Percentiles rank a stretch among this genome's conserved stretches.
Conservation (phyloP, 495 filamentous ascomycete species). For the Barbatosphaeria neglecta region DNA sequence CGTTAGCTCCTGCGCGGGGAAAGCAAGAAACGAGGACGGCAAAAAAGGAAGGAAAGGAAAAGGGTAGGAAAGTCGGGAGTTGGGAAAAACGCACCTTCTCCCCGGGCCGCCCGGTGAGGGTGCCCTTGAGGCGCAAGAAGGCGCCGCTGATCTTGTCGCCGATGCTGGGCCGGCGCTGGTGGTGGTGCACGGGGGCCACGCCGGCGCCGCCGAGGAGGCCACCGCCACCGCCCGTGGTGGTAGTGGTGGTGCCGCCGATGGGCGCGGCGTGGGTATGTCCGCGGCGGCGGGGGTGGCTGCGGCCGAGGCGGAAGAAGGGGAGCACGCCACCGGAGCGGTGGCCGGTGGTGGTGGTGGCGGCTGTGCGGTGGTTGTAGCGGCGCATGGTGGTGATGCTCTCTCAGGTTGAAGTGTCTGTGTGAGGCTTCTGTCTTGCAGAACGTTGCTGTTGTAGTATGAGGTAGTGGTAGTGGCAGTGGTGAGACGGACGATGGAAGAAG, state of each 20-base stretch:
- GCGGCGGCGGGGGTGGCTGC: too few species aligned
- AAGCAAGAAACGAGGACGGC: too few species aligned
- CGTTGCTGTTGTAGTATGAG: too few species aligned
- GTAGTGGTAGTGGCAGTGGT: too few species aligned
- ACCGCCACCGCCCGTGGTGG: conserved; percentile 11
- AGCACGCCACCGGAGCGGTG: not conserved
- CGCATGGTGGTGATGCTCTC: not conserved
- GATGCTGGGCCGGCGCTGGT: conserved; percentile 43
- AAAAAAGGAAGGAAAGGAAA: too few species aligned
- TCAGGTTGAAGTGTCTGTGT: not conserved
- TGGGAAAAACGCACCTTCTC: conserved; percentile 39
- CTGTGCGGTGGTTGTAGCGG: not conserved
- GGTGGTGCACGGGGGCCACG: conserved; percentile 34
- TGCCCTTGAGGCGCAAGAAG: conserved; percentile 53
- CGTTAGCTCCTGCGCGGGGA: too few species aligned
- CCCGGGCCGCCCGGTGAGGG: conserved; percentile 48
- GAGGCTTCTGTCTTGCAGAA: too few species aligned
- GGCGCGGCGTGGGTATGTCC: not conserved
- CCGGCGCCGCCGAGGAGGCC: conserved; percentile 5
- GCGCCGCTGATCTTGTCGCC: conserved; percentile 63
- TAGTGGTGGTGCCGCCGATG: conserved; percentile 9
- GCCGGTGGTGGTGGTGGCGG: not conserved
- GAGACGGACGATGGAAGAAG: too few species aligned
- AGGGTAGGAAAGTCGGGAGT: too few species aligned
- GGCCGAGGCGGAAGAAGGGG: not conserved